Evolutionary conservation across 1,284 basidiomycete species (phyloP), one percentile per base, ranked within the genome.

Genomic region (Papiliotrema nemorosa): DNA sequence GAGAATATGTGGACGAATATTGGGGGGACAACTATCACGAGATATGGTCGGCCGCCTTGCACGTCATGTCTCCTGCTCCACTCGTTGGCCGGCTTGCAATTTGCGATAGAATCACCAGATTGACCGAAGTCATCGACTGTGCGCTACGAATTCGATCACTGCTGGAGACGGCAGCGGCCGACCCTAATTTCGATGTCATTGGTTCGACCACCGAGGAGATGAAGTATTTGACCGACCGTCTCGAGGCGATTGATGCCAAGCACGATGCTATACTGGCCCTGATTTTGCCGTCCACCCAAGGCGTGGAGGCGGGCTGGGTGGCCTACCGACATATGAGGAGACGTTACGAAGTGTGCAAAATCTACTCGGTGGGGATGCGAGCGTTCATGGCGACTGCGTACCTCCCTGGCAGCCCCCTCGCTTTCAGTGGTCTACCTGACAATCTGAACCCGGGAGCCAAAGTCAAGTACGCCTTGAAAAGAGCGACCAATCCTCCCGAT

Each of bases 371-470:
- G 3, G 68, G 62, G 9, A 52, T 70, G 9, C 64, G 65, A 22
- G 53, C 46, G 34, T 51, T 70, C 27, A 62, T 70, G 27, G 64
- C 69, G 1, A 59, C 65, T 2, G 60, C 63, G 29, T 73, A 58
- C 39, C 55, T 71, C 13, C 64, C 68, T 1, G 68, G 66, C 2
- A 55, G 54, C 12, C 49, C 52, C 1, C 36, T 57, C 16, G 60
- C 67, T 4, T 53, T 67, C 35, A 52, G 54, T 4, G 54, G 54
- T 14, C 54, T 72, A 1, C 70, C 70, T 0, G 52, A 47, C 10
- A 27, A 43, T 2, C 46, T 63, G 22, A 47, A 33, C 5, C 33
- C 58, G 0, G 27, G 27, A 18, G 54, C 57, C 38, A 57, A 54
- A 0, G 55, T 66, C 5, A 26, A 48, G 7, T 68, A 70, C 34